Conservation (phyloP, 495 filamentous ascomycete species). For the Xylaria telfairii region DNA sequence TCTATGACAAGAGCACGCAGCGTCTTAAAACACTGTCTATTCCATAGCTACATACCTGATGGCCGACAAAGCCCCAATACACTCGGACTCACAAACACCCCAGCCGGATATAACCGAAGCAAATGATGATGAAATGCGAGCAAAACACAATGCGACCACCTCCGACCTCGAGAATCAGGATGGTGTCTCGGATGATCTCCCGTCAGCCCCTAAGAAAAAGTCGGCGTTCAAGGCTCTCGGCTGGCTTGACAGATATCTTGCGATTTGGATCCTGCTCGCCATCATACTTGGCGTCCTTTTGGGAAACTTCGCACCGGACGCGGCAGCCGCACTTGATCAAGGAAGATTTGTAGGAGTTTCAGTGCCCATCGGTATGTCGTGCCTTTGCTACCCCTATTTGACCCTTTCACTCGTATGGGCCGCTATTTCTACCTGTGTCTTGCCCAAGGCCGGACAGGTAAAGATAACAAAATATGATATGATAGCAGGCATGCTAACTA, state of each 20-base stretch:
- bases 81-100: not conserved
- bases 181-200: not conserved
- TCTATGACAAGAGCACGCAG: not conserved
- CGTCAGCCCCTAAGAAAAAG: not conserved
- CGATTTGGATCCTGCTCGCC: conserved; percentile 84
- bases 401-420: not conserved
- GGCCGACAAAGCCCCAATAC: not conserved
- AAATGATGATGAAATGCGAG: conserved; percentile 1
- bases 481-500: not conserved
- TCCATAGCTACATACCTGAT: not conserved
- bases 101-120: not conserved
- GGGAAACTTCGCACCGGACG: conserved; percentile 75
- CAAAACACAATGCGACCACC: not conserved
- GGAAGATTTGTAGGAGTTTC: conserved; percentile 78
- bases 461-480: not conserved
- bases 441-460: not conserved
- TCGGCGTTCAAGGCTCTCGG: conserved; percentile 61
- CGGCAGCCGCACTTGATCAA: conserved; percentile 66
- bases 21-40: not conserved
- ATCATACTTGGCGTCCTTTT: conserved; percentile 82
- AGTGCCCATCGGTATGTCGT: conserved; percentile 71
- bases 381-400: not conserved
- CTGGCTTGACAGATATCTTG: conserved; percentile 76
- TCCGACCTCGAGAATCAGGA: conserved; percentile 12
- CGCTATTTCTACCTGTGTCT: not conserved